These are phyloP conservation scores for Coniferiporia sulphurascens DNA, from an alignment of 1,284 basidiomycete genomes.

Conservation along the genomic window DNA sequence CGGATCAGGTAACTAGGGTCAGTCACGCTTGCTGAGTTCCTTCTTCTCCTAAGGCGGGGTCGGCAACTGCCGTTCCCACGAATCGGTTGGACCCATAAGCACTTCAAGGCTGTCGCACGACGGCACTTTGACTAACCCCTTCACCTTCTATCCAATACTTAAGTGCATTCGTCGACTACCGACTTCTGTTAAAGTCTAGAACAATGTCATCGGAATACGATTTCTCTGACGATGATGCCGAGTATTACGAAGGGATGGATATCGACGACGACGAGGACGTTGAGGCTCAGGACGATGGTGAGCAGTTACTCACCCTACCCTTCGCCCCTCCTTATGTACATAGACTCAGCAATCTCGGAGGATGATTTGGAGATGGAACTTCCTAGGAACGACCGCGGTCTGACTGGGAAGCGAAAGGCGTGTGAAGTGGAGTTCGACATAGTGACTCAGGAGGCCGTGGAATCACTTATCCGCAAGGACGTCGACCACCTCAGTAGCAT, in stretches of 20 bases:
- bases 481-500: slow-evolving; percentile 82
- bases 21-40: too few relatives aligned
- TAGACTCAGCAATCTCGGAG: slow-evolving; percentile 16
- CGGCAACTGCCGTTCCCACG: background rate
- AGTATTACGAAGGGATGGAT: slow-evolving; percentile 61
- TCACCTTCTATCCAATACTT: too few relatives aligned
- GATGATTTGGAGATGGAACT: slow-evolving; percentile 33
- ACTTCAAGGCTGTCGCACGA: background rate
- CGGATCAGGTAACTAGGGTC: too few relatives aligned
- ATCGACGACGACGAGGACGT: slow-evolving; percentile 68
- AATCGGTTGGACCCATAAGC: background rate
- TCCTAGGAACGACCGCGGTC: slow-evolving; percentile 56
- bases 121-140: background rate
- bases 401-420: slow-evolving; percentile 57
- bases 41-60: too few relatives aligned
- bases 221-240: slow-evolving; percentile 61
- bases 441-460: slow-evolving; percentile 68
- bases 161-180: background rate
- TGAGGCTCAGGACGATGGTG: slow-evolving; percentile 27
- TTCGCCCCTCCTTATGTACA: background rate
- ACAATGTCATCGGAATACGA: slow-evolving; percentile 74
- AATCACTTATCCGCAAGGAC: slow-evolving; percentile 72
- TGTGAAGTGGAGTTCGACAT: slow-evolving; percentile 78
- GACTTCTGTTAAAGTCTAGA: background rate
- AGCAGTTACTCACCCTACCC: background rate